Base-by-base conservation (phyloP, 2,329 filamentous ascomycete species). In the Chalara sp. region DNA sequence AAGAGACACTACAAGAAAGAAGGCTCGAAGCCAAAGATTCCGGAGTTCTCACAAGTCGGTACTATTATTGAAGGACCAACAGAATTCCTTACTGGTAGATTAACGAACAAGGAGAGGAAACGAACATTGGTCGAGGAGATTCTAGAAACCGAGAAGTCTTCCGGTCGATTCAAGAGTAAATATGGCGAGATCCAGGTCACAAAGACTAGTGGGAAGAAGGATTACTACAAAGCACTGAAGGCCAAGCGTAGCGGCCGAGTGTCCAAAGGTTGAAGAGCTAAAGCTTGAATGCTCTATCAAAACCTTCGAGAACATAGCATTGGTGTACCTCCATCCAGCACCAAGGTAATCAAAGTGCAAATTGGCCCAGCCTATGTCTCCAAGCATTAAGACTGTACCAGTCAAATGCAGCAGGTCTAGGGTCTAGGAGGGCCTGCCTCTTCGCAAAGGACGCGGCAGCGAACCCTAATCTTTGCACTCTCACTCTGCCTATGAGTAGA, bases 181-280 rank as follows among this genome's bases (percentile, higher is more conserved):
- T 97, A 96, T 69, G 77, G 80, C 51, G 84, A 92, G 52, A 89
- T 97, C 46, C 90, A 96, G 66, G 76, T 76, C 47, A 78, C 78
- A 55, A 97, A 95, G 71, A 81, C 79, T 29, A 95, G 88, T 61
- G 93, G 93, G 48, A 95, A 89, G 73, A 96, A 92, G 70, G 83
- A 80, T 1, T 86, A 88, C 62, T 97, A 96, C 75, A 92, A 92
- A 65, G 85, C 84, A 50, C 68, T 96, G 58, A 81, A 87, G 64
- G 80, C 54, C 31, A 49, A 58, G 40, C 54, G 61, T 48, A 53
- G 55, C 13, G 56, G 57, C 44, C 51, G 58, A 51, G 44, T 50
- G 11, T 56, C 50, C 28, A 53, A 42, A 21, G 32, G 39, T 47
- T 48, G 40, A 40, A 48, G 32, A 21, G 8, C 35, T 37, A n/a